Base-by-base conservation (phyloP, 805 yeast species). In the Pichia nanzhaoensis region DNA sequence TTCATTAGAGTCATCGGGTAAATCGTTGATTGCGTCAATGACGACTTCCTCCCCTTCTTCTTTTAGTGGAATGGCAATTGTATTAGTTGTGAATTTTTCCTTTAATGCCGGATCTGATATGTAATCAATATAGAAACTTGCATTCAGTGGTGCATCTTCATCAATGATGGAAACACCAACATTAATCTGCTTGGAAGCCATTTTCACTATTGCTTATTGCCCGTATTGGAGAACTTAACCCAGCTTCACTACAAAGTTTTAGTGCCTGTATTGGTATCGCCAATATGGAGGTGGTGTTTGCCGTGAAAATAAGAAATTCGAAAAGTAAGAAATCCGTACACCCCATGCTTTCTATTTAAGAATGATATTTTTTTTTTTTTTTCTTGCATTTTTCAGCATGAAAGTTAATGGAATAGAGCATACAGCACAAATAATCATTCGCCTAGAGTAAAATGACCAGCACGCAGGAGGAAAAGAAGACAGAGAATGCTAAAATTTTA, bases 1-100 rank as follows among this genome's bases (percentile, higher is more conserved):
- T 58, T 93, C 98, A 37, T 78, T 73, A 4, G 96, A 86, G 61
- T 91, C 96, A 19, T 86, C 95, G 4, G 96, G 95, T 46, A 89
- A 70, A 58, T 91, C 98, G 31, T 80, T 79, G 42, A 75, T 75
- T 48, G 84, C 73, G 57, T 89, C 91, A 54, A 93, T 77, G 42
- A 87, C 83, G 51, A 91, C 96, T 50, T 87, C 84, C 65, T 89
- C 95, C 55, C 83, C 85, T 47, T 82, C 80, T 46, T 75, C 83
- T 51, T 73, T 73, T 59, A 88, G 68, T 36, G 95, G 96, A 57
- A 91, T 83, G 12, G 65, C 52, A 14, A 63, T 57, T 37, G 55
- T 59, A 14, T 51, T 51, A 9, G 62, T 51, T 1, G 54, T 47
- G 39, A 51, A 59, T 16, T 49, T 47, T 21, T 61, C 62, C 31